Evolutionary conservation across 2,329 filamentous ascomycete genomes (phyloP), one percentile per base, ranked within the genome.

Genomic region (Zymoseptoria brevis): DNA sequence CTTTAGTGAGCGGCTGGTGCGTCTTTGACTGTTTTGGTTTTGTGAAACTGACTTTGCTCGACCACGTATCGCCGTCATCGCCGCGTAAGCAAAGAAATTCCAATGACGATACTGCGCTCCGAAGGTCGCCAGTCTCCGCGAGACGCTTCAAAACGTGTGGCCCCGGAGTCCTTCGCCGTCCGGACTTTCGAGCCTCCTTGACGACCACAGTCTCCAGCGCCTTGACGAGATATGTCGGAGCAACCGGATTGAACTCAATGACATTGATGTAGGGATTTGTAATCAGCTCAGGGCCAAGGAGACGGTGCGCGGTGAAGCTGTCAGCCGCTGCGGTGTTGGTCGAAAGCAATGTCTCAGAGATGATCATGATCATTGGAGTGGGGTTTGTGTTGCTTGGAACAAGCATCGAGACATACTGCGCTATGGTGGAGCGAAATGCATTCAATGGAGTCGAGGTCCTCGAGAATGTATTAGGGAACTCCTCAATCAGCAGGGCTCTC

Each of bases 241-340:
- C 94, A 61, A 99, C 87, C 11, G 88, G 83, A 68, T 99, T 99
- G 76, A 97, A 99, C 64, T 96, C 92, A 64, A 99, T 90, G 4
- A 89, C 79, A 8, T 83, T 85, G 1, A 90, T 86, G 13, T 87
- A 86, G 0, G 89, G 87, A 73, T 97, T 91, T 50, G 87, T 85
- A 13, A 90, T 80, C 50, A 99, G 88, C 64, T 94, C 89, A 0
- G 91, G 87, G 0, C 95, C 94, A 2, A 99, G 83, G 19, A 99
- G 77, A 22, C 92, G 85, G 75, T 97, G 90, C 0, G 90, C 90
- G 0, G 94, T 99, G 68, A 97, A 91, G 73, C 89, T 96, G 70
- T 97, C 92, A 11, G 90, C 86, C 8, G 88, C 86, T 1, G 91
- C 87, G 2, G 89, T 92, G 7, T 87, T 91, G 1, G 91, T 94